Conservation (phyloP, 768 basidiomycete species). For the Harrya chromipes region DNA sequence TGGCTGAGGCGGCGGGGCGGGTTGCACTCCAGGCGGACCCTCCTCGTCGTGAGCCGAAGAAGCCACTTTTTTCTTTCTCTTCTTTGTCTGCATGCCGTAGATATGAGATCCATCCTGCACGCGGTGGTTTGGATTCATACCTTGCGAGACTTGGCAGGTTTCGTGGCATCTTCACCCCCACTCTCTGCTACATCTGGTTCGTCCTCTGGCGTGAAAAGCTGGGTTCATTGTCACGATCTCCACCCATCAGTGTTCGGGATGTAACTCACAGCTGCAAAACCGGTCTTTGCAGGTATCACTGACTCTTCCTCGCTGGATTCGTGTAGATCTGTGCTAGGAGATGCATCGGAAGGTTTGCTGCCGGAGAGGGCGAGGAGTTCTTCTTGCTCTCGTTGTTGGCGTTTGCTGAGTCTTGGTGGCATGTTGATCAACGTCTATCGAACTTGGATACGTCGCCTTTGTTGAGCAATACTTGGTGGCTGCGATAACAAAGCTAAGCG, state of each 20-base stretch:
- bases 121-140: constrained; percentile 5
- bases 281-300: constrained; percentile 16
- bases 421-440: constrained; percentile 32
- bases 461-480: too few relatives aligned
- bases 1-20: not conserved
- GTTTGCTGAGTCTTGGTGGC: constrained; percentile 76
- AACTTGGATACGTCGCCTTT: too few relatives aligned
- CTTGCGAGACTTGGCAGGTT: constrained; percentile 23
- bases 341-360: constrained; percentile 16
- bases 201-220: constrained; percentile 43
- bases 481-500: too few relatives aligned
- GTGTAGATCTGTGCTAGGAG: constrained; percentile 10
- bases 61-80: constrained; percentile 38
- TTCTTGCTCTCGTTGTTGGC: constrained; percentile 83
- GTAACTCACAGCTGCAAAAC: constrained; percentile 46
- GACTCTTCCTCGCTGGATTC: constrained; percentile 41
- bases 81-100: constrained; percentile 30
- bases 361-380: constrained; percentile 61
- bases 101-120: not conserved
- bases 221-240: constrained; percentile 20
- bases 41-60: constrained; percentile 5
- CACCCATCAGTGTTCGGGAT: constrained; percentile 1
- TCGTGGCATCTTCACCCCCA: constrained; percentile 19
- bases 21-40: constrained; percentile 1
- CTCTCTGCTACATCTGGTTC: constrained; percentile 19